Base-by-base conservation (phyloP, 1,139 yeast genomes). In the Yamadazyma buinensis region DNA sequence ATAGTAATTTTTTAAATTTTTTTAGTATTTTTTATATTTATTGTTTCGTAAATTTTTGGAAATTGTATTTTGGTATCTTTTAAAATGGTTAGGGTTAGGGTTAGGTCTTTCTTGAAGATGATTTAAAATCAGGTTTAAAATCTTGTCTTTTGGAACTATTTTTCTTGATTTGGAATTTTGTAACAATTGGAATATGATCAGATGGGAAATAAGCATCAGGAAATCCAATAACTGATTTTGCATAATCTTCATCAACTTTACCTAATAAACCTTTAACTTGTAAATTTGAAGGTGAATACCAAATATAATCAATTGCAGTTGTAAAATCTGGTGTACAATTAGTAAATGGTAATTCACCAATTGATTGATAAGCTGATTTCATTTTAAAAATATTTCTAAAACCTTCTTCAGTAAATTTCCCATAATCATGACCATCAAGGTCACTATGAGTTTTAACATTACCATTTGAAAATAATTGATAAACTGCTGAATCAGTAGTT, bases 201-300 rank as follows among this genome's bases (percentile, higher is more conserved):
- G 96, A 85, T 23, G 97, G 97, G 64, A 84, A 84, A 55, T 88
- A 85, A 14, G 90, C 88, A 55, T 87, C 87, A 15, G 99, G 99
- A 59, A 92, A 80, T 8, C 97, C 99, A 53, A 92, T 84, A 45
- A 81, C 79, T 46, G 81, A 80, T 40, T 75, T 68, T 29, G 83
- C 71, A 57, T 92, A 92, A 7, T 81, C 83, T 35, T 73, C 74
- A 55, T 90, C 97, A 29, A 90, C 77, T 48, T 79, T 79, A 28
- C 97, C 97, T 42, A 92, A 67, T 46, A 94, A 65, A 11, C 96
- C 97, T 50, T 80, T 81, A 8, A 92, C 95, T 42, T 83, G 78
- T 43, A 94, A 67, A 8, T 80, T 70, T 9, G 81, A 72, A 11
- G 95, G 83, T 2, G 95, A 77, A 59, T 85, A 88, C 96, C 97